Conservation (phyloP, 768 basidiomycete genomes). For the Lentinus tigrinus region DNA sequence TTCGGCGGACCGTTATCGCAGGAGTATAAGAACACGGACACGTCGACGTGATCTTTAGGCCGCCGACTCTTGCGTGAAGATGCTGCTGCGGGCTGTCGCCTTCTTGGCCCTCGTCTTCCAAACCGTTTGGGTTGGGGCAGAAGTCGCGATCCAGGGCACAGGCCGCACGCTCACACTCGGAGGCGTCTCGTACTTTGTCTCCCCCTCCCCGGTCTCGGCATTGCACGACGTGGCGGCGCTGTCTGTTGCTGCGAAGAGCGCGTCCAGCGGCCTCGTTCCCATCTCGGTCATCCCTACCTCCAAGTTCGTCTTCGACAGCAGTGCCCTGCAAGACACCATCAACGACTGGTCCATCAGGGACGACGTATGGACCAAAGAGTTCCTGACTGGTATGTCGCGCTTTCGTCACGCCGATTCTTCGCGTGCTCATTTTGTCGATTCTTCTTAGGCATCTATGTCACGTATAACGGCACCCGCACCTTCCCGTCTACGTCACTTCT, state of each 20-base stretch:
- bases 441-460: slow-evolving; percentile 21
- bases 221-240: slow-evolving; percentile 3
- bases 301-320: slow-evolving; percentile 10
- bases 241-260: not conserved
- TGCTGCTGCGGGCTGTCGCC: not conserved
- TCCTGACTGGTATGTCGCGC: slow-evolving; percentile 21
- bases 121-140: not conserved
- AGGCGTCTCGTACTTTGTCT: slow-evolving; percentile 20
- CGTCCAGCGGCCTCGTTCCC: slow-evolving; percentile 16
- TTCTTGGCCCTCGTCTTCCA: not conserved
- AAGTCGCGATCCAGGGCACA: slow-evolving; percentile 12
- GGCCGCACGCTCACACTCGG: slow-evolving; percentile 18
- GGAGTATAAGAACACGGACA: not conserved
- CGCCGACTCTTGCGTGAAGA: not conserved
- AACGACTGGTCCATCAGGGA: slow-evolving; percentile 15
- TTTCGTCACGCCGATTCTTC: not conserved
- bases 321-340: slow-evolving; percentile 16
- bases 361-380: slow-evolving; percentile 26
- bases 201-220: slow-evolving; percentile 16
- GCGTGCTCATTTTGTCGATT: not conserved
- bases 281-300: slow-evolving; percentile 27
- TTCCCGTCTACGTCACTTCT: slow-evolving; percentile 9
- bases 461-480: slow-evolving; percentile 15
- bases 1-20: not conserved
- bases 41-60: not conserved